Evolutionary conservation across 1,284 basidiomycete genomes (phyloP), one percentile per base, ranked within the genome.

Genomic region (Stygiomarasmius scandens): DNA sequence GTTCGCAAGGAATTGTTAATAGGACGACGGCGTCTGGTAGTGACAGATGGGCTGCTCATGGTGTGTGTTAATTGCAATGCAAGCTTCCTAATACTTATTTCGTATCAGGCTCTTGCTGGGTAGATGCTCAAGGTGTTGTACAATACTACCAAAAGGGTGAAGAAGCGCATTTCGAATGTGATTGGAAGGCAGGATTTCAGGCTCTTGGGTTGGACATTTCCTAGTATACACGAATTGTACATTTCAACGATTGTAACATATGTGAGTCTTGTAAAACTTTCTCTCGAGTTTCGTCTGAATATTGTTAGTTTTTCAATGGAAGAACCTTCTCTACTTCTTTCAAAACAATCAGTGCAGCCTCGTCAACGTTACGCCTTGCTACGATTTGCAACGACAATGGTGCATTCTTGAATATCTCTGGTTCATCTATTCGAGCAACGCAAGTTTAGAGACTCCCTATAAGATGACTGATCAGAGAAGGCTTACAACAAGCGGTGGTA

Each of bases 371-470:
- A 1, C 56, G 45, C 19, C 48, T 49, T 27, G 46, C 23, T 10
- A 58, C 56, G 14, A 58, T 24, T 23, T 58, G 56, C 8, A 58
- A 38, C 20, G 32, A 49, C 19, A 58, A 47, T 5, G 56, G 56
- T 19, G 48, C 52, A 20, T 54, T 51, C 16, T 48, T 36, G 34
- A 54, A 49, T n/a, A 49, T 23, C 14, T 45, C 47, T 19, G 56
- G 56, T 12, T 54, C 44, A 49, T 58, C 56, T 58, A 23, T 45
- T 3, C 11, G 47, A 53, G 19, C 8, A 41, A 12, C 4, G 38
- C 11, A 5, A 6, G 16, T 34, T 38, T 43, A 24, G 23, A 19
- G 22, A 25, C n/a, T 22, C 8, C 16, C 16, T n/a, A 23, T 23
- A 27, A 22, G 20, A 24, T 34, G 29, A 19, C 3, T 9, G 19